Evolutionary conservation across 768 basidiomycete species (phyloP), one percentile per base, ranked within the genome.

Genomic region (Rhizopogon vesiculosus): DNA sequence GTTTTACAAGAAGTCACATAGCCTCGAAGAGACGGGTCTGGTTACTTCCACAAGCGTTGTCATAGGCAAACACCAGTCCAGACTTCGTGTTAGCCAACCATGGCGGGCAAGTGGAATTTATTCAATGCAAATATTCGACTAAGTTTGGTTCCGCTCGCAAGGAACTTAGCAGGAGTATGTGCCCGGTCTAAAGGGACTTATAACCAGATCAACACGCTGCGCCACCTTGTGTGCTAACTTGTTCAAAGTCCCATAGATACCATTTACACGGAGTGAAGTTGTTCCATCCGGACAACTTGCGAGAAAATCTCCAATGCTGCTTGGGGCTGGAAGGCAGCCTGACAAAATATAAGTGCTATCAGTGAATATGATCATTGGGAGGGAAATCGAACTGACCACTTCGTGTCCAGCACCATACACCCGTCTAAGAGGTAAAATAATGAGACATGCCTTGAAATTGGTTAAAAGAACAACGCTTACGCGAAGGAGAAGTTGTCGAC

Each of bases 401-500:
- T 84, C 79, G 60, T 87, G 86, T 8, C 85, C 85, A 6, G 84
- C 70, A 57, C 64, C 73, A 63, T 72, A 86, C 0, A 87, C 76
- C 10, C 83, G 74, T 57, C 84, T 84, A 39, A 28, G 10, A 15
- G 18, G 53, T 28, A 15, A 19, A 9, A 28, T 41, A 15, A 31
- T 51, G 29, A 48, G 40, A 42, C 42, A 40, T 19, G 1, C 41
- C 6, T 33, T 5, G 4, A 38, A 41, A 43, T 41, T 35, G 33
- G 19, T 45, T 1, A 35, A 12, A 35, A n/a, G 22, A 12, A 53
- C 8, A 22, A 16, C 3, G 77, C 84, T 61, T 55, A 85, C 84
- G 83, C 86, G 65, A 87, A 87, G 0, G 81, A 74, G 62, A 86
- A 86, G 56, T 84, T 83, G 58, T 82, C 83, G 35, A 87, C 79